Percentiles rank a stretch among this genome's conserved stretches.
These are phyloP conservation scores for Chaetomium cochliodes DNA, from an alignment of 495 filamentous ascomycete species.

Conservation along the genomic window DNA sequence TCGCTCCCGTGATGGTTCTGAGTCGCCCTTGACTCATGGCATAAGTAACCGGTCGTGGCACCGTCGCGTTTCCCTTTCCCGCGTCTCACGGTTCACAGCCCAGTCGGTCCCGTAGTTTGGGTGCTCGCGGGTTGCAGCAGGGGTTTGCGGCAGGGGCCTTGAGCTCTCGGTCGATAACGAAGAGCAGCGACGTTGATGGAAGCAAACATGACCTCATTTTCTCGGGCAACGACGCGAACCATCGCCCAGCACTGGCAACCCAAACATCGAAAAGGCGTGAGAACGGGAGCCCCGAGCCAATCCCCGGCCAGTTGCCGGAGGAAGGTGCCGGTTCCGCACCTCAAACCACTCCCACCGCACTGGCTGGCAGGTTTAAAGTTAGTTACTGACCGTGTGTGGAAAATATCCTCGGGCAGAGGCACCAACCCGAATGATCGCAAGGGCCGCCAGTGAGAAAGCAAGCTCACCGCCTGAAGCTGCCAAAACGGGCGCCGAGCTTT, in stretches of 20 bases:
- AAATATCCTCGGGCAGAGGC: not conserved
- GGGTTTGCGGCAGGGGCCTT: not conserved
- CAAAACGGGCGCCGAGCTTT: not conserved
- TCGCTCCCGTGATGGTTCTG: not conserved
- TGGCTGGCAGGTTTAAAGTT: not conserved
- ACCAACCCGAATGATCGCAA: not conserved
- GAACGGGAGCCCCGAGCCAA: not conserved
- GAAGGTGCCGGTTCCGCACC: constrained; percentile 5
- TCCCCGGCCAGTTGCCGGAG: not conserved
- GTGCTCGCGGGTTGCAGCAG: too few species aligned
- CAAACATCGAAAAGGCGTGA: too few species aligned
- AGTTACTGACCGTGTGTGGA: not conserved
- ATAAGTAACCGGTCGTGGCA: not conserved
- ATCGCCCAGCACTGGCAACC: too few species aligned
- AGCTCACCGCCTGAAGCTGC: constrained; percentile 1
- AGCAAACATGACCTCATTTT: not conserved
- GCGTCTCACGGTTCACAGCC: not conserved
- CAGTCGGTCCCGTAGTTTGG: not conserved
- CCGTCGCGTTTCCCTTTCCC: not conserved
- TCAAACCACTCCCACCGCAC: not conserved
- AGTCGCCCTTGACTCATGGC: not conserved
- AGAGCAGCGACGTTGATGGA: not conserved
- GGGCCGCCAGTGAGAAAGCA: not conserved
- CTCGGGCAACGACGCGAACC: not conserved
- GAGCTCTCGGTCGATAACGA: not conserved